phyloP scores from a whole-genome alignment of 108 stramenopile species.

The Hondaea fermentalgiana region DNA sequence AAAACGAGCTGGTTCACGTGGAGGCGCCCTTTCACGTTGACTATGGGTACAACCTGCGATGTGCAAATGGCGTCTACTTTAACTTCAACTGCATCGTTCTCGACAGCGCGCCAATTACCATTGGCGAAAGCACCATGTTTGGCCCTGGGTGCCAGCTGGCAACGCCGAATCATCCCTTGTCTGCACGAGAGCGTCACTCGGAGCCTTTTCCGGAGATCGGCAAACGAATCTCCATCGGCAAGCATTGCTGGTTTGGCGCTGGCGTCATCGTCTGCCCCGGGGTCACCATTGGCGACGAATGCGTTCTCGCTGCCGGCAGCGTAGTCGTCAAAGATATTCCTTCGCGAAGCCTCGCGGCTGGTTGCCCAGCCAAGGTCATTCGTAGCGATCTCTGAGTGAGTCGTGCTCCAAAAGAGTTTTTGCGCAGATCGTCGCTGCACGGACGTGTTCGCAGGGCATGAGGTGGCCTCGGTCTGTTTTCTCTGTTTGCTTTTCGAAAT shows the following conservation, averaged over 20 bases:
- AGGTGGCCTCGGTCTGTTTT: too few relatives aligned
- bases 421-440: too few relatives aligned
- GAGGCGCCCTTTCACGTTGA: slow-evolving; percentile 57
- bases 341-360: slow-evolving; percentile 27
- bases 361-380: slow-evolving; percentile 43
- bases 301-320: slow-evolving; percentile 30
- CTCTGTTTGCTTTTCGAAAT: too few relatives aligned
- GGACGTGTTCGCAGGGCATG: too few relatives aligned
- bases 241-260: slow-evolving; percentile 60
- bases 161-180: slow-evolving; percentile 53
- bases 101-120: slow-evolving; percentile 41
- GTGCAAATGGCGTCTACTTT: slow-evolving; percentile 52
- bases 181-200: slow-evolving; percentile 25
- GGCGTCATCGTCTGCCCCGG: slow-evolving; percentile 48
- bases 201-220: slow-evolving; percentile 33
- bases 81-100: slow-evolving; percentile 57
- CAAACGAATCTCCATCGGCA: slow-evolving; percentile 45
- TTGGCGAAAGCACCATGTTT: slow-evolving; percentile 50
- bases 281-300: slow-evolving; percentile 45
- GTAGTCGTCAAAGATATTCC: too few relatives aligned
- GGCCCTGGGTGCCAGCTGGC: slow-evolving; percentile 47
- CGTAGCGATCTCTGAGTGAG: background rate
- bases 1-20: slow-evolving; percentile 1
- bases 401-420: too few relatives aligned
- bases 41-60: slow-evolving; percentile 49